These are phyloP conservation scores for Darksidea phi DNA, from an alignment of 495 filamentous ascomycete species.

Conservation along the genomic window DNA sequence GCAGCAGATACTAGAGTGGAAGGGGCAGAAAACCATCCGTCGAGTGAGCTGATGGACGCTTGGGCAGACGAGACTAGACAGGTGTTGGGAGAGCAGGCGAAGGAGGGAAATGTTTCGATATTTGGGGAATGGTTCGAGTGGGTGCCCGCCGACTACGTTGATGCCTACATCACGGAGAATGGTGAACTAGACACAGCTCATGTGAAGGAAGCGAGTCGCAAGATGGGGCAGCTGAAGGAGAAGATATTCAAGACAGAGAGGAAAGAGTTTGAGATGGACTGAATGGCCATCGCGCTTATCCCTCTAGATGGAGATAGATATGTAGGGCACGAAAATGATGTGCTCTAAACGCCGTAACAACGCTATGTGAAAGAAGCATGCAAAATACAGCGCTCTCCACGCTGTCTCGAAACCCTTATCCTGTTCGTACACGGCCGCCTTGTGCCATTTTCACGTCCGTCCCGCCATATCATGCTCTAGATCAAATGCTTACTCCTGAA, in stretches of 20 bases:
- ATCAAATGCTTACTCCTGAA: conserved; percentile 95
- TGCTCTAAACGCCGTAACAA: too few species aligned
- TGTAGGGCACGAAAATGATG: too few species aligned
- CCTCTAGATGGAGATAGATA: too few species aligned
- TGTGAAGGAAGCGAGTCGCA: conserved; percentile 34
- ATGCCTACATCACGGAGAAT: conserved; percentile 58
- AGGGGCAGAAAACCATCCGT: conserved; percentile 50
- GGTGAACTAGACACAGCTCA: conserved; percentile 41
- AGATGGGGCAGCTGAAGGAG: neutral
- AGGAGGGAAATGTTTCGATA: conserved; percentile 42
- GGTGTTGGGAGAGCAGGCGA: conserved; percentile 2
- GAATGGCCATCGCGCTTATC: too few species aligned
- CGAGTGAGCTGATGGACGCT: conserved; percentile 7
- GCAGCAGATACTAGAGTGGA: conserved; percentile 44
- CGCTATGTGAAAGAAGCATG: too few species aligned
- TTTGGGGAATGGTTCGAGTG: conserved; percentile 68
- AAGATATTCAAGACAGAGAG: neutral
- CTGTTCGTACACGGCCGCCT: too few species aligned
- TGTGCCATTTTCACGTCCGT: too few species aligned
- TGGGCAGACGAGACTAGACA: conserved; percentile 16
- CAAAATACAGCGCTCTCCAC: too few species aligned
- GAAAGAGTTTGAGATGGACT: too few species aligned
- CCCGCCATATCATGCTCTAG: conserved; percentile 41
- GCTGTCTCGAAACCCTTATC: too few species aligned
- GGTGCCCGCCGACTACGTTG: conserved; percentile 54